phyloP scores from a whole-genome alignment of 1,139 yeast genomes.

The Pichia sp. region DNA sequence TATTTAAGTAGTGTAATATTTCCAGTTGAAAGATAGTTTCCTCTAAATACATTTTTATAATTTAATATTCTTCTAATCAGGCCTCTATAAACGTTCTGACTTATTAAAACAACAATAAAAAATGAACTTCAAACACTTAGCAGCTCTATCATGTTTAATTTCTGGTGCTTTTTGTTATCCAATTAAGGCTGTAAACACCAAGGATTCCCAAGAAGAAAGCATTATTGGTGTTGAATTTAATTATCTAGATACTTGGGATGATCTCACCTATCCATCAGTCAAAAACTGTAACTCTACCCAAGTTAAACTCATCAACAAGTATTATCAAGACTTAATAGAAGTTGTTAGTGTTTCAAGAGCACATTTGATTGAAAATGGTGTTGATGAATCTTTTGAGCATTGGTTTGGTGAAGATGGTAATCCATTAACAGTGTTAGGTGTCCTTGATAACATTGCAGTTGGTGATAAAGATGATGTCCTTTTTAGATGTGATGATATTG shows the following conservation, averaged over 20 bases:
- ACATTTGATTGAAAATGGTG: constrained; percentile 26
- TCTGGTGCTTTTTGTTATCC: not conserved
- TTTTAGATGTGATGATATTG: constrained; percentile 20
- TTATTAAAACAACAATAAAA: not conserved
- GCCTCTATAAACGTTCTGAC: no score
- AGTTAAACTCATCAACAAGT: constrained; percentile 15
- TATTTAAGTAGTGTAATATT: no score
- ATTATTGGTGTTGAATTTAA: constrained; percentile 2
- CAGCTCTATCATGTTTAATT: not conserved
- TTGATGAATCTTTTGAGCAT: constrained; percentile 24
- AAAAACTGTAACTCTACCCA: constrained; percentile 17
- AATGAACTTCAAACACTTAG: not conserved
- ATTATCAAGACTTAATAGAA: constrained; percentile 23
- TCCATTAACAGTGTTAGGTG: constrained; percentile 16
- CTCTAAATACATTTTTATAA: no score
- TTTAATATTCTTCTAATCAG: no score
- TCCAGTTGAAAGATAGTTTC: no score
- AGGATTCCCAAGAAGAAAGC: constrained; percentile 54
- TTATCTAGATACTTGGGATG: constrained; percentile 7
- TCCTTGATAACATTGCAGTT: constrained; percentile 16
- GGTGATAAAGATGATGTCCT: constrained; percentile 13
- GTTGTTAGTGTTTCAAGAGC: constrained; percentile 26
- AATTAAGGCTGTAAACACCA: constrained; percentile 53
- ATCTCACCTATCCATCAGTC: constrained; percentile 7
- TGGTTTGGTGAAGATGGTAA: constrained; percentile 23